Evolutionary conservation across 495 filamentous ascomycete species (phyloP).

Genomic region (Neurospora sp.): DNA sequence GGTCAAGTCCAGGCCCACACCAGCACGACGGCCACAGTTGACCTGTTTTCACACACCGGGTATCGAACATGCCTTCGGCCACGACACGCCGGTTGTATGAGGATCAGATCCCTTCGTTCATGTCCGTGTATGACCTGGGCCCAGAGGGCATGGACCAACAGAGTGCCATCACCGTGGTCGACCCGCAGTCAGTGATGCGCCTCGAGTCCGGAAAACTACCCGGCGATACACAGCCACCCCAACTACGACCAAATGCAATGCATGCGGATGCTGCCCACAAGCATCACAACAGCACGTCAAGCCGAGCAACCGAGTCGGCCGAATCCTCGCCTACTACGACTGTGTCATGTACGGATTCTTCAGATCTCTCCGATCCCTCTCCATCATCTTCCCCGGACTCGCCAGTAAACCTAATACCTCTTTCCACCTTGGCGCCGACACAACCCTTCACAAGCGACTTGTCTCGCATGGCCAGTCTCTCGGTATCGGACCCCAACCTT

Average conservation of each 20-base stretch:
- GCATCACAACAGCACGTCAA: conserved; percentile 63
- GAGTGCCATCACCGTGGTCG: conserved; percentile 33
- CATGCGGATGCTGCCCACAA: conserved; percentile 37
- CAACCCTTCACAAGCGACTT: conserved; percentile 29
- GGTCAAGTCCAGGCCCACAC: conserved; percentile 1
- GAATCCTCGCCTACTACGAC: conserved; percentile 95
- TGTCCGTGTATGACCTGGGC: conserved; percentile 57
- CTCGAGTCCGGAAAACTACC: conserved; percentile 25
- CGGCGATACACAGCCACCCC: conserved; percentile 17
- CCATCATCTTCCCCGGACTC: conserved; percentile 88
- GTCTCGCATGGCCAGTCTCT: conserved; percentile 34
- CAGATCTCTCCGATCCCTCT: conserved; percentile 79
- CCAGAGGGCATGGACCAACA: conserved; percentile 33
- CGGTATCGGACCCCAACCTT: conserved; percentile 25
- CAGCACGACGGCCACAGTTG: not conserved
- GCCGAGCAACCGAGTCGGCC: conserved; percentile 70
- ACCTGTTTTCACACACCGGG: not conserved
- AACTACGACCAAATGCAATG: conserved; percentile 25
- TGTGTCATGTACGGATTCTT: conserved; percentile 84
- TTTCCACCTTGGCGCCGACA: conserved; percentile 44
- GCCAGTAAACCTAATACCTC: conserved; percentile 52
- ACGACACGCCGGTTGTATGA: conserved; percentile 43
- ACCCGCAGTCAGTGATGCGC: conserved; percentile 31
- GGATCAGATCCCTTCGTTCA: conserved; percentile 63
- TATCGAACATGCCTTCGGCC: conserved; percentile 43